Conservation (phyloP, 371 early-diverging fungal species). For the Mucor racemosus region DNA sequence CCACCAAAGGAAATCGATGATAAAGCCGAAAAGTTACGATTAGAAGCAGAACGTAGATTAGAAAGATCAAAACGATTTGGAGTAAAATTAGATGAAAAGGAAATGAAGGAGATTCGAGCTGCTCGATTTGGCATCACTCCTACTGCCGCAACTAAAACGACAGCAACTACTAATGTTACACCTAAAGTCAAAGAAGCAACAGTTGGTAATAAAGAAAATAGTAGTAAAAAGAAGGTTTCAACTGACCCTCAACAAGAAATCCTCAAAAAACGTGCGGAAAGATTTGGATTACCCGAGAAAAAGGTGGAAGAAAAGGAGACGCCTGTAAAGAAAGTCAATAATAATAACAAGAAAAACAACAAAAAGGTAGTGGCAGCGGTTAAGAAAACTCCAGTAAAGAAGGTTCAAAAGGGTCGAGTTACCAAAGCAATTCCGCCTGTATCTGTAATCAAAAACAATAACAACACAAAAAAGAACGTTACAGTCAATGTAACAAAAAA, state of each 20-base stretch:
- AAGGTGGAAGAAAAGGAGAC: background rate
- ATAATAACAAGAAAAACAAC: background rate
- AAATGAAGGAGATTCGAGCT: slow-evolving; percentile 49
- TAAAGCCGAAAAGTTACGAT: slow-evolving; percentile 14
- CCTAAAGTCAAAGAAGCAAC: background rate
- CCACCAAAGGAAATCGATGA: slow-evolving; percentile 5
- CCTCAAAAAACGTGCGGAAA: slow-evolving; percentile 56
- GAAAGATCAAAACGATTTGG: slow-evolving; percentile 66
- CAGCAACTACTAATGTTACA: background rate
- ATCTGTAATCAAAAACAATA: background rate
- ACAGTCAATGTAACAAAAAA: background rate
- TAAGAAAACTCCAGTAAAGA: background rate
- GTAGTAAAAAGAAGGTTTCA: background rate
- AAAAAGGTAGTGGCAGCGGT: background rate
- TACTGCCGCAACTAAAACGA: background rate
- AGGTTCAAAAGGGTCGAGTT: background rate
- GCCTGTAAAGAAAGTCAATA: background rate
- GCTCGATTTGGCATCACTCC: slow-evolving; percentile 37
- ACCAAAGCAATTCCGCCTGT: background rate
- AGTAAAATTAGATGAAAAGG: slow-evolving; percentile 43
- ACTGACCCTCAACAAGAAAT: slow-evolving; percentile 23
- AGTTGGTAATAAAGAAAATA: background rate
- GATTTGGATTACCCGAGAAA: slow-evolving; percentile 44
- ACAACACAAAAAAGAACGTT: background rate
- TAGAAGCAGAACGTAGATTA: slow-evolving; percentile 21